Percentiles rank a stretch among this genome's conserved stretches.
These are phyloP conservation scores for Ilyonectria robusta DNA, from an alignment of 2,329 filamentous ascomycete genomes.

Conservation along the genomic window DNA sequence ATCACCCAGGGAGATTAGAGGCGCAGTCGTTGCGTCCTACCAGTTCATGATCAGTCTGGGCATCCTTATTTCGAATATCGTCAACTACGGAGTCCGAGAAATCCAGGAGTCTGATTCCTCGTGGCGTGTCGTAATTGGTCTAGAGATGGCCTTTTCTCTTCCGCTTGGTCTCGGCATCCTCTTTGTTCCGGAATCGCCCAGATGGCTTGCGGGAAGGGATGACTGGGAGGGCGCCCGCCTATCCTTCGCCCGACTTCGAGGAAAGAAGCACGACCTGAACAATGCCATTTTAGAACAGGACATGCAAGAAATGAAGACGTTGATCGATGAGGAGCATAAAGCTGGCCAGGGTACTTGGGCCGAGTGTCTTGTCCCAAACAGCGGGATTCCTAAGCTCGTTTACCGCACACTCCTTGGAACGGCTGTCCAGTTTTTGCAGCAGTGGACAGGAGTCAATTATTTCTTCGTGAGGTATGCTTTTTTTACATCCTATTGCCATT, in stretches of 20 bases:
- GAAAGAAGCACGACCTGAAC: constrained; percentile 62
- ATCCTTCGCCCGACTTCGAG: constrained; percentile 67
- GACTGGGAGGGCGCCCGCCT: constrained; percentile 64
- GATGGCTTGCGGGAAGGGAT: constrained; percentile 66
- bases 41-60: constrained; percentile 82
- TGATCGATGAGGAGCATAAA: constrained; percentile 60
- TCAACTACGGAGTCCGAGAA: constrained; percentile 66
- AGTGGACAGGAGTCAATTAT: constrained; percentile 73
- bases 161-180: constrained; percentile 68
- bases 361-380: constrained; percentile 74
- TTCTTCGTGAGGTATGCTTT: constrained; percentile 42
- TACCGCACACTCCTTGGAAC: constrained; percentile 78
- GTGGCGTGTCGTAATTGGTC: constrained; percentile 75
- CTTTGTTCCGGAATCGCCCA: constrained; percentile 69
- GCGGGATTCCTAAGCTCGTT: constrained; percentile 67
- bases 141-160: constrained; percentile 67
- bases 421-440: constrained; percentile 75
- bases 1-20: constrained; percentile 73
- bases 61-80: constrained; percentile 70
- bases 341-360: constrained; percentile 66
- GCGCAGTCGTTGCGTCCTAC: constrained; percentile 75
- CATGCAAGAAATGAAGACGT: constrained; percentile 65
- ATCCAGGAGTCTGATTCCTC: constrained; percentile 60
- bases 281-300: constrained; percentile 64
- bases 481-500: too few relatives aligned